Percentiles rank a stretch among this genome's conserved stretches.
These are phyloP conservation scores for Fomitopsis pinicola DNA, from an alignment of 1,284 basidiomycete genomes.

Conservation along the genomic window DNA sequence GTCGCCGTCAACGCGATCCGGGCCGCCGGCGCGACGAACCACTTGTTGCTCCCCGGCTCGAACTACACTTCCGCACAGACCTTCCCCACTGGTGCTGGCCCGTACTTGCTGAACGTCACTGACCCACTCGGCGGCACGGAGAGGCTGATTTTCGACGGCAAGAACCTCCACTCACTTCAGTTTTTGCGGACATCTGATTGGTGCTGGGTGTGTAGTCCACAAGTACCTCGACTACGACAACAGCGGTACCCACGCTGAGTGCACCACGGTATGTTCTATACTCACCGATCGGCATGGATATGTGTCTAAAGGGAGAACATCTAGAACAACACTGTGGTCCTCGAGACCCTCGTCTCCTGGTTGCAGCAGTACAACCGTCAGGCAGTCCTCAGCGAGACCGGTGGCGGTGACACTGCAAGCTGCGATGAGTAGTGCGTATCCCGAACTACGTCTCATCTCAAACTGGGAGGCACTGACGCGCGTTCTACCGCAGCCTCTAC, in stretches of 20 bases:
- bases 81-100: conserved; percentile 48
- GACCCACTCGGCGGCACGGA: conserved; percentile 46
- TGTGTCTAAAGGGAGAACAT: no score
- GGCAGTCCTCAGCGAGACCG: conserved; percentile 55
- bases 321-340: conserved; percentile 42
- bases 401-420: conserved; percentile 49
- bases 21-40: conserved; percentile 42
- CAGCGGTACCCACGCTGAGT: conserved; percentile 48
- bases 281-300: background rate
- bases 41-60: conserved; percentile 43
- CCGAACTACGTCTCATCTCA: background rate
- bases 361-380: conserved; percentile 46
- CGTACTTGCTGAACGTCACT: conserved; percentile 44
- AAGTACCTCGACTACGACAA: conserved; percentile 60
- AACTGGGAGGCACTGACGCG: background rate
- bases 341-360: conserved; percentile 42
- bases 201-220: conserved; percentile 36
- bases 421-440: conserved; percentile 37
- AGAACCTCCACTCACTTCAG: background rate
- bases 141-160: conserved; percentile 55
- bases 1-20: conserved; percentile 47
- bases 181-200: no score
- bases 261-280: conserved; percentile 33
- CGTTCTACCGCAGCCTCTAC: conserved; percentile 27
- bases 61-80: conserved; percentile 41